Base-by-base conservation (phyloP, 2,329 filamentous ascomycete species). In the Paecilomyces sp. region DNA sequence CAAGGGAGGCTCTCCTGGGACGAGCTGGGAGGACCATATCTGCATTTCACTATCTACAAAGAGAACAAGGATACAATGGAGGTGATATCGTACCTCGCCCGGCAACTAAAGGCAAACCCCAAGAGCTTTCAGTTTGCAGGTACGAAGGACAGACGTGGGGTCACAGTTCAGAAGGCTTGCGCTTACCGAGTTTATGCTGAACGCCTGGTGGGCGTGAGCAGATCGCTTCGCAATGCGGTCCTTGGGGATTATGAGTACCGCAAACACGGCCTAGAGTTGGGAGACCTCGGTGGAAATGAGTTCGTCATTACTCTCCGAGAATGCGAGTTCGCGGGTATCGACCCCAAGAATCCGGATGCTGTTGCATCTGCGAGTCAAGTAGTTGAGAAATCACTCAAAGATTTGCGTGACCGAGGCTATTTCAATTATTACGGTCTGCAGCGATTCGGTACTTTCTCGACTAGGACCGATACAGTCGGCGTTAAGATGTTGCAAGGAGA, bases 391-490 rank as follows among this genome's bases (percentile, higher is more conserved):
- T 68, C 90, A 0, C 78, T 96, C 56, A 78, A 83, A 51, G 85
- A 88, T 63, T 85, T 97, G 65, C 80, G 83, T 58, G 77, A 85
- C 52, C 83, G 88, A 53, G 94, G 94, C 2, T 99, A 95, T 80
- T 87, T 99, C 75, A 99, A 99, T 76, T 99, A 97, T 78, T 99
- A 92, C 70, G 94, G 94, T 8, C 85, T 97, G n/a, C 94, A 99
- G 76, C 87, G 94, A 25, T 99, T 99, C 68, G 94, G 94, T 30
- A 93, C 92, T 0, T 93, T 94, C 74, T 80, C 86, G 30, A 88
- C 90, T 12, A 89, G 92, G 34, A 99, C 94, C 0, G 91, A 97
- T 69, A 83, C 88, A 50, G 80, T 97, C 56, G 94, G 94, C 55
- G 85, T 88, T 70, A 88, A 90, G 72, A 92, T 99, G 70, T 82